Evolutionary conservation across 1,139 yeast species (phyloP), one percentile per base, ranked within the genome.

Genomic region (Hansenula lynferdii): DNA sequence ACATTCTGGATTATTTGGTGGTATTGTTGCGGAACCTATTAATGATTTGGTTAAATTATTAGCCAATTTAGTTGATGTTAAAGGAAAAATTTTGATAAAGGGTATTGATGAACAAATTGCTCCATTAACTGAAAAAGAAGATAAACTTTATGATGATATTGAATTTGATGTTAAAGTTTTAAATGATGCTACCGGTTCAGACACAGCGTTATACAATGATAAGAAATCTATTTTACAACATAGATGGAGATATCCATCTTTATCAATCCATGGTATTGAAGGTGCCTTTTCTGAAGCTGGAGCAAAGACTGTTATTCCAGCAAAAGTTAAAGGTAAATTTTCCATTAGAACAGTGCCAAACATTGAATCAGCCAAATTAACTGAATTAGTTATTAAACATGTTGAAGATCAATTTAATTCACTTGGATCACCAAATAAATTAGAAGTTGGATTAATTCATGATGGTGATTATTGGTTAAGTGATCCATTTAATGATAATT

Each of bases 1-100:
- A 65, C 99, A 92, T 67, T 85, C 96, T 40, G 99, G 99, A 60
- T 79, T 92, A 43, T 92, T 92, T 61, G 99, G 99, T 51, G 99
- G 98, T 58, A 80, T 89, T 50, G 81, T 92, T 50, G 95, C 95
- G 50, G 99, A 92, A 68, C 99, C 99, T 58, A 81, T 94, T 94
- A 84, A 94, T 40, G 99, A 94, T 61, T 75, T 92, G 58, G 71
- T 86, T 42, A 80, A 83, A 58, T 72, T 89, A 25, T 67, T 92
- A 72, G 63, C 86, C 38, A 67, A 78, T 46, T 76, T 92, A 52
- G 98, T 92, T 29, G 85, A 80, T 52, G 70, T 81, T 31, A 65
- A 77, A 43, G 99, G 99, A 41, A 77, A 78, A 53, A 94, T 92
- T 49, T 68, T 76, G 54, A 81, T 92, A 49, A 92, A 95, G 9